A percentile compares a stretch with the other conserved stretches of the same genome.
Evolutionary conservation across 2,329 filamentous ascomycete genomes (phyloP).

Genomic region (Rhytidhysteron rufulum): DNA sequence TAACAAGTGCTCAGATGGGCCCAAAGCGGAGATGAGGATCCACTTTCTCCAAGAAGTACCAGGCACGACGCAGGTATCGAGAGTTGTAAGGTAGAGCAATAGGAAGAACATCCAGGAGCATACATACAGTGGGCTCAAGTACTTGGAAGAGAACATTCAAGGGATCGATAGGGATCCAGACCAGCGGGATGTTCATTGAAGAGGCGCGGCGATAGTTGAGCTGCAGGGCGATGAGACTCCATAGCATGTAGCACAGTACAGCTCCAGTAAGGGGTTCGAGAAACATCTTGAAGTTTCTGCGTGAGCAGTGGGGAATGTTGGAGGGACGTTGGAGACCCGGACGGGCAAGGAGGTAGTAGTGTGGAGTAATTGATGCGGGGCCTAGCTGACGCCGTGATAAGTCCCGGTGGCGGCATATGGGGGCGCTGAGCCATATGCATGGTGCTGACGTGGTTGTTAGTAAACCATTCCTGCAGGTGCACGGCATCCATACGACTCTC

Average conservation of each 20-base stretch:
- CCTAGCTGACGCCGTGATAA: no score
- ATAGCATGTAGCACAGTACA: not conserved
- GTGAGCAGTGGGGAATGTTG: not conserved
- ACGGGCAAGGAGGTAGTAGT: not conserved
- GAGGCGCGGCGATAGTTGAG: not conserved
- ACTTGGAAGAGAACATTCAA: conserved; percentile 1
- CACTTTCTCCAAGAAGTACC: conserved; percentile 16
- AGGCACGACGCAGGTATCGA: conserved; percentile 13
- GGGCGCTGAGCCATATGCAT: no score
- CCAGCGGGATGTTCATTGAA: not conserved
- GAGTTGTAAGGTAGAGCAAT: conserved; percentile 4
- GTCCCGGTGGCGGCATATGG: no score
- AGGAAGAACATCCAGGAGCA: conserved; percentile 6
- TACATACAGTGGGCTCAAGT: not conserved
- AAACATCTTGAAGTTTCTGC: not conserved
- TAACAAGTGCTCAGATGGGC: conserved; percentile 11
- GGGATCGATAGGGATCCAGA: not conserved
- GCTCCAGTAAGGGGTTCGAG: not conserved
- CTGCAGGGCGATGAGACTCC: not conserved
- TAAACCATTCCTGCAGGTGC: no score
- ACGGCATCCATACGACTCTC: no score
- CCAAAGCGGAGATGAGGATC: conserved; percentile 10
- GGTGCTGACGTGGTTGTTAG: no score
- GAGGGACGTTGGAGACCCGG: not conserved
- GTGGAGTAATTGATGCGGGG: no score